phyloP scores from a whole-genome alignment of 257 asterid genomes.

The Anisodus acutangulus region DNA sequence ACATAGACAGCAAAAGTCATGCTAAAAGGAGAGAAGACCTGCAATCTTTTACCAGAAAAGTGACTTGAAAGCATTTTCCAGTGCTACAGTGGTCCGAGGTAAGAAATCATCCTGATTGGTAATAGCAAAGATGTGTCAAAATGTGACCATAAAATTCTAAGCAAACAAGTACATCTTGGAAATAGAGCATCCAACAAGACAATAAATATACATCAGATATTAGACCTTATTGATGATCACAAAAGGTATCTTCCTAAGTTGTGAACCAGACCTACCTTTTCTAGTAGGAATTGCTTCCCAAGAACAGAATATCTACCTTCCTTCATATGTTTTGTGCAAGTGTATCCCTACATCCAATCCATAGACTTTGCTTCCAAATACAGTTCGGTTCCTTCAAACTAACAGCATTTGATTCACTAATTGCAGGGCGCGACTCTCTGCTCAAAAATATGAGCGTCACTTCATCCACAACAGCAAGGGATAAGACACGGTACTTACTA shows the following conservation, averaged over 20 bases:
- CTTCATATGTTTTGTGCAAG: background rate
- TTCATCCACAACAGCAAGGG: conserved; percentile 8
- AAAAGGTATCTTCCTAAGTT: conserved; percentile 10
- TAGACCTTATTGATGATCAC: background rate
- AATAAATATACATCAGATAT: background rate
- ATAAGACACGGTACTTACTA: background rate
- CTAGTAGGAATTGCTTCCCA: conserved; percentile 17
- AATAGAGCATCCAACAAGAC: background rate
- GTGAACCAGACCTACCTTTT: conserved; percentile 16
- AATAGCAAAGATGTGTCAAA: conserved; percentile 26
- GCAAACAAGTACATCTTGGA: background rate
- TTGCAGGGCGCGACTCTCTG: background rate
- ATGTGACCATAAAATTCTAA: conserved; percentile 19
- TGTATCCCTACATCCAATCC: background rate
- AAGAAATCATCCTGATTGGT: conserved; percentile 89
- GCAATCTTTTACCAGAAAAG: conserved; percentile 90
- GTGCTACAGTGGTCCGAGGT: conserved; percentile 95
- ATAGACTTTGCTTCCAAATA: conserved; percentile 20
- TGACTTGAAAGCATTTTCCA: conserved; percentile 77
- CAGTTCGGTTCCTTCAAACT: conserved; percentile 4
- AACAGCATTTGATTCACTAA: conserved; percentile 23
- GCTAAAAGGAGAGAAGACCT: conserved; percentile 57
- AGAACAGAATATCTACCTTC: background rate
- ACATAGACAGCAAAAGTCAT: conserved; percentile 19
- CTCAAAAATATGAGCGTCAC: background rate